Evolutionary conservation across 306 rosid species (phyloP).

Genomic region (Nissolia schottii): DNA sequence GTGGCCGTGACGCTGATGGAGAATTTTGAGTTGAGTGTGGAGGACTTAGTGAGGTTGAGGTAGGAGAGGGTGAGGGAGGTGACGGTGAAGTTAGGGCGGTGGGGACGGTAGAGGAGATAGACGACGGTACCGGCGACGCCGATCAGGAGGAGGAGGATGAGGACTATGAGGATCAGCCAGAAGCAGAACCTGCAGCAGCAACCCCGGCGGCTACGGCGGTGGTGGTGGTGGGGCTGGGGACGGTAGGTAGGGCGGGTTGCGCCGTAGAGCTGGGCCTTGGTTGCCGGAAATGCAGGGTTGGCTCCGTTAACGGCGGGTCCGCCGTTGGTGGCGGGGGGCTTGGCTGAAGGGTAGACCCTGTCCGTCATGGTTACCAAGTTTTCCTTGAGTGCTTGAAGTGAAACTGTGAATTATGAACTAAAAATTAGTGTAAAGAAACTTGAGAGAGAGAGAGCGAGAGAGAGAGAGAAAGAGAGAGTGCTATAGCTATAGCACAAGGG

Average conservation of each 20-base stretch:
- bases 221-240: constrained; percentile 53
- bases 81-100: constrained; percentile 36
- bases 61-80: constrained; percentile 35
- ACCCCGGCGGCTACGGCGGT: constrained; percentile 55
- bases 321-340: constrained; percentile 29
- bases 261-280: constrained; percentile 77
- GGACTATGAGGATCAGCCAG: constrained; percentile 51
- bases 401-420: no score
- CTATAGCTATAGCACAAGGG: no score
- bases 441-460: not conserved
- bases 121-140: constrained; percentile 50
- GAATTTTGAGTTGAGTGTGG: constrained; percentile 33
- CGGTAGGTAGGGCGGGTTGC: constrained; percentile 73
- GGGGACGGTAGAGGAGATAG: constrained; percentile 68
- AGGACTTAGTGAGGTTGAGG: constrained; percentile 31
- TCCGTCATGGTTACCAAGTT: constrained; percentile 58
- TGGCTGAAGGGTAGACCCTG: constrained; percentile 61
- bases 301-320: not conserved
- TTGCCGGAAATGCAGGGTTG: constrained; percentile 54
- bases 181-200: constrained; percentile 67
- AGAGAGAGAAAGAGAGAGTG: not conserved
- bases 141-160: constrained; percentile 51
- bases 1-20: constrained; percentile 27
- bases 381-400: no score
- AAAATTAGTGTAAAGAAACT: no score